Base-by-base conservation (phyloP, 768 basidiomycete species). In the Lentinula boryana region DNA sequence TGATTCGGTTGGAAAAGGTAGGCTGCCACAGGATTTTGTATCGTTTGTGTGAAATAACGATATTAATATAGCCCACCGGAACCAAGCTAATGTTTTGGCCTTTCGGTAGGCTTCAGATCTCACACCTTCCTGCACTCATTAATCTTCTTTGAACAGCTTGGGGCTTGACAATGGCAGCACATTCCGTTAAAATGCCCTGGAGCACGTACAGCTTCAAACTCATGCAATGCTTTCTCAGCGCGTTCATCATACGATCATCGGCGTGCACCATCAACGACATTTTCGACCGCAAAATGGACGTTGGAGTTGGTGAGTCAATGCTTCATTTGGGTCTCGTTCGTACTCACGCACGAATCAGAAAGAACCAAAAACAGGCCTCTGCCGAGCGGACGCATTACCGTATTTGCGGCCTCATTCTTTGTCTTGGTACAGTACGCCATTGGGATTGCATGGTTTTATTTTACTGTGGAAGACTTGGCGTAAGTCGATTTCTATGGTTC, bases 231-330 rank as follows among this genome's bases (percentile, higher is more conserved):
- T 63, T 78, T 2, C 55, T 79, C 35, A 74, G 72, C 3, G 78
- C 80, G 0, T 76, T 81, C 58, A 64, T 77, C 35, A 62, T 82
- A 35, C 76, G 78, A 38, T 71, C 78, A 57, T 80, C 82, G 1
- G 83, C 81, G 1, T 83, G 82, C 63, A 81, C 82, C 2, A 70
- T 83, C 35, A 84, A 84, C 61, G 83, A 84, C 61, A 83, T 84
- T 16, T 76, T 81, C 56, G 83, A 84, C 66, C 74, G 78, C 12
- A 65, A 80, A 23, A 71, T 82, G 65, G 83, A 84, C 65, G 80
- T 77, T 21, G 78, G 77, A 55, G 81, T 84, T 61, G 81, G 83
- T 81, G 46, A 57, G 80, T 70, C 4, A 32, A 27, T 33, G 1
- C 18, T 61, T 54, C 70, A 33, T 50, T 1, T 9, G n/a, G n/a